Evolutionary conservation across 306 rosid species (phyloP).

Genomic region (Canavalia ensiformis): DNA sequence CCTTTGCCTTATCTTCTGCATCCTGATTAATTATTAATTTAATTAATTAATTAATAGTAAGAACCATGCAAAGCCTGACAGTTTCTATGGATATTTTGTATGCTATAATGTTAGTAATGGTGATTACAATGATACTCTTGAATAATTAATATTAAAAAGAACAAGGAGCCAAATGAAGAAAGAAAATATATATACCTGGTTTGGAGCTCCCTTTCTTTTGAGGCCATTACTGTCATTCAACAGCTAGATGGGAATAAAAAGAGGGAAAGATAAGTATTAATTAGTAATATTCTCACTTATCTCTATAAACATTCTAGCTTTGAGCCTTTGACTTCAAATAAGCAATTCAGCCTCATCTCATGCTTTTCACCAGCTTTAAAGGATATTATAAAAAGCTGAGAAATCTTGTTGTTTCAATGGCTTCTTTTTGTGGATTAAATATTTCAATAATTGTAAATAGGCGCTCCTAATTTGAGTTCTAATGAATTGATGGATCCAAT

Average conservation of each 20-base stretch:
- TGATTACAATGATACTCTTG: background rate
- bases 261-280: background rate
- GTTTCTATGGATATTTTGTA: background rate
- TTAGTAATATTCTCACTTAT: background rate
- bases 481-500: constrained; percentile 51
- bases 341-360: constrained; percentile 45
- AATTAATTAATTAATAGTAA: background rate
- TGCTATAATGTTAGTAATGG: constrained; percentile 32
- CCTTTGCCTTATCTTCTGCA: constrained; percentile 57
- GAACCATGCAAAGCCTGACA: constrained; percentile 19
- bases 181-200: constrained; percentile 47
- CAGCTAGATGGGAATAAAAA: constrained; percentile 50
- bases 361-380: constrained; percentile 46
- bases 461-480: constrained; percentile 47
- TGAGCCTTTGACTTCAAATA: constrained; percentile 52
- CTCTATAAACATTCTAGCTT: background rate
- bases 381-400: constrained; percentile 47
- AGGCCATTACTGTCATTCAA: constrained; percentile 57
- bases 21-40: constrained; percentile 40
- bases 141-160: background rate
- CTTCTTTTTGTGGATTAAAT: constrained; percentile 3
- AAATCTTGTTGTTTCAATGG: constrained; percentile 41
- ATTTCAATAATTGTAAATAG: constrained; percentile 34
- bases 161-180: constrained; percentile 45
- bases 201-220: constrained; percentile 59